These are phyloP conservation scores for Acanthamoeba castellanii DNA, from an alignment of 208 protist genomes.

Conservation along the genomic window DNA sequence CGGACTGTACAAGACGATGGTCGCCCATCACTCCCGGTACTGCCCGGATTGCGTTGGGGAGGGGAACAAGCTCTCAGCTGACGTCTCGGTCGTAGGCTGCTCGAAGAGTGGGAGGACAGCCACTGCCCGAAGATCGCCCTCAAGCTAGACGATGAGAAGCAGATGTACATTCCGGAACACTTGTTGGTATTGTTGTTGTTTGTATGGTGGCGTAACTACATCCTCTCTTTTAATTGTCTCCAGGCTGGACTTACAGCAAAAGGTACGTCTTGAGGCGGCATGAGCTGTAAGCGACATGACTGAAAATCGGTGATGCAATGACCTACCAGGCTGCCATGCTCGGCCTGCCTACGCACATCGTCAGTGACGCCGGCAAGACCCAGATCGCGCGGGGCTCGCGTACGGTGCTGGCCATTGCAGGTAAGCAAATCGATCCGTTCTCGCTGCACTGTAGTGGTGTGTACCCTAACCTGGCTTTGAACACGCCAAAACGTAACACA, in stretches of 20 bases:
- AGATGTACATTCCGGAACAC: background rate
- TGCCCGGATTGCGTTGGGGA: too few species aligned
- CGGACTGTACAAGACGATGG: background rate
- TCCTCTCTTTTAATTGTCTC: background rate
- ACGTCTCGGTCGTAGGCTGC: background rate
- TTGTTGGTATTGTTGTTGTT: background rate
- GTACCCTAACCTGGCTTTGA: too few species aligned
- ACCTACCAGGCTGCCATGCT: background rate
- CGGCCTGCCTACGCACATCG: conserved; percentile 29
- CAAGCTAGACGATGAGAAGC: background rate
- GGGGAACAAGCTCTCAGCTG: background rate
- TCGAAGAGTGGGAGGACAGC: conserved; percentile 37
- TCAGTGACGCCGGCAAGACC: conserved; percentile 24
- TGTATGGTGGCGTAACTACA: background rate
- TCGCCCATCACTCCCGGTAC: background rate
- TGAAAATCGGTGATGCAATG: background rate
- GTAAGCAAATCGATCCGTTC: background rate
- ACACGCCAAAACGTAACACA: background rate
- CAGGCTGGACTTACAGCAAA: conserved; percentile 1
- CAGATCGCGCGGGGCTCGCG: conserved; percentile 4
- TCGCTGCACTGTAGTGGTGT: background rate
- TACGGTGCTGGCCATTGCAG: conserved; percentile 19
- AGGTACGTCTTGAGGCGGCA: background rate
- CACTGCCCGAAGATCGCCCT: conserved; percentile 27
- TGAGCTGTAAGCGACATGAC: background rate